Evolutionary conservation across 2,329 filamentous ascomycete genomes (phyloP), one percentile per base, ranked within the genome.

Genomic region (Aspergillus neotritici): DNA sequence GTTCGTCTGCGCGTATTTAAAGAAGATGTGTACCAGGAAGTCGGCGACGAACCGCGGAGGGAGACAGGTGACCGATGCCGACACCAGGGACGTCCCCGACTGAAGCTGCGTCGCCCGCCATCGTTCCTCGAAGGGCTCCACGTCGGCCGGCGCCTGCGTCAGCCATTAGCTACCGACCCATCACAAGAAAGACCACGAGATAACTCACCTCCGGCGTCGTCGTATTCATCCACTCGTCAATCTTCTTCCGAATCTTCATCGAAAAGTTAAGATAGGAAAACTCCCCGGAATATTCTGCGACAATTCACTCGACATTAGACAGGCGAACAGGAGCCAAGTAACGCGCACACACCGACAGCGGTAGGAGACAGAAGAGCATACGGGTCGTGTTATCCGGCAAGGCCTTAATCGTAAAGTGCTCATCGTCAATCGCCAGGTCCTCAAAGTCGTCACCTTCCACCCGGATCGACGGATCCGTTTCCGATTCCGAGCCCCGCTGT

Each of bases 231-330:
- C 64, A 67, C 40, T 68, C 66, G 32, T 70, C 66, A 10, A 70
- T 68, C 33, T 70, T 67, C 32, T 61, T 60, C 34, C 65, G 57
- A 33, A 71, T 66, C 39, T 68, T 66, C 60, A 66, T 64, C 3
- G 67, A 69, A 41, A 71, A 71, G 40, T 68, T 71, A 42, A 70
- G 54, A 40, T 71, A 70, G 7, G 65, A 69, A 40, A 70, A 70
- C 47, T 71, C 68, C 14, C 68, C 68, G 3, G 68, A 71, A 49
- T 71, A 71, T 46, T 71, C 66, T 67, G 34, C 32, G 37, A 4
- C 10, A 12, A 11, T 15, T 41, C 8, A 34, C 21, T 25, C 21
- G 21, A 25, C 38, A 47, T 50, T 16, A 51, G 50, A 29, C 41
- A 21, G 25, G 44, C 34, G 8, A 33, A 33, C 16, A 9, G 15